Conservation (phyloP, 2,329 filamentous ascomycete genomes). For the Thielaviopsis musarum region DNA sequence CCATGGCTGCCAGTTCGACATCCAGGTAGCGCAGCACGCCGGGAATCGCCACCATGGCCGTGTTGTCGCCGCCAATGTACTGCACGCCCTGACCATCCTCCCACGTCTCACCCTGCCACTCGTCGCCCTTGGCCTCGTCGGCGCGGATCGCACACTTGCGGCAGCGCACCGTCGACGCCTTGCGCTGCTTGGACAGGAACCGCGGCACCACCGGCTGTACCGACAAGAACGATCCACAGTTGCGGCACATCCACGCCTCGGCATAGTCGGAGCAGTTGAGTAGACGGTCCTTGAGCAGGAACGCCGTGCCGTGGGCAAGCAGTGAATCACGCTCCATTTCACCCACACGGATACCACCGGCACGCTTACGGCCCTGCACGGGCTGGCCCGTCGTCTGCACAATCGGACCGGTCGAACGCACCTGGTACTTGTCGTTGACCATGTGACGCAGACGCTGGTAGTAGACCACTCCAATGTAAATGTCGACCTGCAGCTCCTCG, state of each 20-base stretch:
- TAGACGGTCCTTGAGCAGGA: conserved; percentile 83
- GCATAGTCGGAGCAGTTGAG: conserved; percentile 96
- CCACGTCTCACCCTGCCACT: conserved; percentile 62
- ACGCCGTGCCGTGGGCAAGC: conserved; percentile 86
- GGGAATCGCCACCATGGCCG: conserved; percentile 80
- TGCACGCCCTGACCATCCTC: conserved; percentile 74
- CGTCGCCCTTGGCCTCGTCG: conserved; percentile 38
- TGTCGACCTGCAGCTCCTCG: conserved; percentile 82
- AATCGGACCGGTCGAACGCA: conserved; percentile 85
- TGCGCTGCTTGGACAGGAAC: conserved; percentile 45
- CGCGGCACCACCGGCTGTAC: conserved; percentile 63
- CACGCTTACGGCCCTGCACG: conserved; percentile 90
- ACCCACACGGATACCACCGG: conserved; percentile 95
- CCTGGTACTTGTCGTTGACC: conserved; percentile 99
- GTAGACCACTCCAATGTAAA: conserved; percentile 93
- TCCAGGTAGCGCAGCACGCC: conserved; percentile 87
- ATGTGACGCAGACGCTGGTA: conserved; percentile 97
- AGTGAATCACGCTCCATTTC: conserved; percentile 98
- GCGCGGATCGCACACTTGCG: conserved; percentile 54
- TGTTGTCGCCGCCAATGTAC: conserved; percentile 79
- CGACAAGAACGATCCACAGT: conserved; percentile 79
- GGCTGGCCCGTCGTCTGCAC: conserved; percentile 85
- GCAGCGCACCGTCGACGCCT: conserved; percentile 57
- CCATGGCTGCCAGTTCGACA: conserved; percentile 92
- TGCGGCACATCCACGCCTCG: conserved; percentile 74